These are phyloP conservation scores for Polygonum aviculare DNA, from an alignment of 148 eudicot genomes.

Conservation along the genomic window DNA sequence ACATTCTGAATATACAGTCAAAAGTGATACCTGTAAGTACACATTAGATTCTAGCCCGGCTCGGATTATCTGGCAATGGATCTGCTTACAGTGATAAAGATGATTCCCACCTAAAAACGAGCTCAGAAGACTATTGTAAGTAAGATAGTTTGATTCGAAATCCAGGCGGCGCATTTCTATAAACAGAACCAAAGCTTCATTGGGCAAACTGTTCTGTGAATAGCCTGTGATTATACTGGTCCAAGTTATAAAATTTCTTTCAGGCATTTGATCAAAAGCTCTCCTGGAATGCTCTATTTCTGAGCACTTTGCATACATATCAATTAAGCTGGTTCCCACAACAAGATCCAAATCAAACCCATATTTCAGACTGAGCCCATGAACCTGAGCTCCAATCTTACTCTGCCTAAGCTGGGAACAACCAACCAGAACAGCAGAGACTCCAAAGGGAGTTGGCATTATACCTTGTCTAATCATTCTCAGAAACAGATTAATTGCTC, in stretches of 20 bases:
- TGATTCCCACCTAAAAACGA: conserved; percentile 35
- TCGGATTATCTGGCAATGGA: conserved; percentile 32
- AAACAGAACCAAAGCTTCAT: conserved; percentile 37
- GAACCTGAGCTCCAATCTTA: conserved; percentile 37
- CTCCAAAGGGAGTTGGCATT: conserved; percentile 23
- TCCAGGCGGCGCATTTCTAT: conserved; percentile 37
- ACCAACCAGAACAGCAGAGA: conserved; percentile 31
- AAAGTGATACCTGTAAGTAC: conserved; percentile 31
- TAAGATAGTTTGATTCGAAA: conserved; percentile 27
- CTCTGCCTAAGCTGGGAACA: conserved; percentile 30
- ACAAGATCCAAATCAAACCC: conserved; percentile 34
- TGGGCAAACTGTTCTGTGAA: conserved; percentile 26
- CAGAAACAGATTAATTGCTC: conserved; percentile 26
- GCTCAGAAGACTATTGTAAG: conserved; percentile 42
- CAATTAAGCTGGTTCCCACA: conserved; percentile 43
- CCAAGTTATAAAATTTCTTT: conserved; percentile 41
- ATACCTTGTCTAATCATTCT: conserved; percentile 29
- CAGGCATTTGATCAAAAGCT: conserved; percentile 34
- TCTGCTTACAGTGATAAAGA: conserved; percentile 38
- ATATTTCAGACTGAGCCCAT: conserved; percentile 34
- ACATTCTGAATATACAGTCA: conserved; percentile 40
- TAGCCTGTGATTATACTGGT: conserved; percentile 45
- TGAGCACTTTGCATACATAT: conserved; percentile 44
- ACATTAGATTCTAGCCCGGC: conserved; percentile 34
- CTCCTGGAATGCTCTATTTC: conserved; percentile 29